These are phyloP conservation scores for Leccinum obscurum DNA, from an alignment of 768 basidiomycete genomes.

Conservation along the genomic window DNA sequence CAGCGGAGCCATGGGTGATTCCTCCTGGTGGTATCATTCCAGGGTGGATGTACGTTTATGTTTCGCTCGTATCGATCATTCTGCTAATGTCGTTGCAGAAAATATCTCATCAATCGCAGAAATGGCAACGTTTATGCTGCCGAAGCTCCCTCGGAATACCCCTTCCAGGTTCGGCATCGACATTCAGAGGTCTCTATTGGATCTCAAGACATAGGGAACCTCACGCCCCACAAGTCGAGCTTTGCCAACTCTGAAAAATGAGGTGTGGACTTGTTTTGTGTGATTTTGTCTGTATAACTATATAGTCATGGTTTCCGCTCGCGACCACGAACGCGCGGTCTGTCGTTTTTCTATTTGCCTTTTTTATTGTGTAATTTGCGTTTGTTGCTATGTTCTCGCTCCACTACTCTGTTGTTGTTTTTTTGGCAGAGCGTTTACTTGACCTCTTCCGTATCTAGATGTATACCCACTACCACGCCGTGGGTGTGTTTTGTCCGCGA, in stretches of 20 bases:
- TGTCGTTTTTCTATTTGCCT: constrained; percentile 3
- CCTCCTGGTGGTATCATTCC: constrained; percentile 73
- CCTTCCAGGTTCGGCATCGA: constrained; percentile 33
- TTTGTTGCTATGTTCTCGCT: constrained; percentile 3
- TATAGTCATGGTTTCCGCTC: constrained; percentile 10
- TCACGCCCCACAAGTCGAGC: constrained; percentile 27
- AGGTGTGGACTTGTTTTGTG: background rate
- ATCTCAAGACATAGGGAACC: constrained; percentile 28
- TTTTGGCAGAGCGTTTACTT: constrained; percentile 1
- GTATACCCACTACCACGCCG: background rate
- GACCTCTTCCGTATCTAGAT: constrained; percentile 11
- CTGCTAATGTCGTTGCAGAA: constrained; percentile 19
- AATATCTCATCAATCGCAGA: constrained; percentile 24
- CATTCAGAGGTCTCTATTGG: constrained; percentile 35
- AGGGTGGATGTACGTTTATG: constrained; percentile 57
- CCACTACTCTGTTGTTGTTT: background rate
- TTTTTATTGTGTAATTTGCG: constrained; percentile 32
- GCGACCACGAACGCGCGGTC: constrained; percentile 16
- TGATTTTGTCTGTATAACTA: constrained; percentile 4
- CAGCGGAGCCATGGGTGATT: constrained; percentile 66
- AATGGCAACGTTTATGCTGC: background rate
- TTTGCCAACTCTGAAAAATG: constrained; percentile 32
- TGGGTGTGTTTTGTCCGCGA: background rate
- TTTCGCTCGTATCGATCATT: background rate
- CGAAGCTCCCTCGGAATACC: constrained; percentile 26